Base-by-base conservation (phyloP, 345 rosid species). In the Chamaenerion angustifolium region DNA sequence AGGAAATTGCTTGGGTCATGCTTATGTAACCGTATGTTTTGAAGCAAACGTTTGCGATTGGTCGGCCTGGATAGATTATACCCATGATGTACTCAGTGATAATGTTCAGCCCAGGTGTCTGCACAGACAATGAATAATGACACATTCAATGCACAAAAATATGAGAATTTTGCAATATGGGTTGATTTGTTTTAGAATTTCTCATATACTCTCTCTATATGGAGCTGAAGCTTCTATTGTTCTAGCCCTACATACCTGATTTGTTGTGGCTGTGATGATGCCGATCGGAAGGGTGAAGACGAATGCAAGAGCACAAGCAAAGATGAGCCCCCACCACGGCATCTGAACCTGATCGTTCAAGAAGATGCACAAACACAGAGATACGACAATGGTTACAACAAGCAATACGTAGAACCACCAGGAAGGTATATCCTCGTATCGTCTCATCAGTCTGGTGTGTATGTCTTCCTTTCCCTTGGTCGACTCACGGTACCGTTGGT, bases 301-400 rank as follows among this genome's bases (percentile, higher is more conserved):
- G 45, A 88, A 85, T 37, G 97, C 97, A 71, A 85, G 70, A 9
- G 55, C 80, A 35, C 76, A 60, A 16, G 85, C 95, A 41, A 85
- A 82, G 52, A 88, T 52, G 46, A 88, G 89, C 45, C 89, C 95
- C 93, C 97, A 88, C 93, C 97, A 88, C 48, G 97, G 97, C 86
- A 88, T 75, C 59, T 85, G 93, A 51, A 88, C 81, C 61, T 88
- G 68, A 47, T 82, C 80, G 14, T 76, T 82, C 77, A 80, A 59
- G 76, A 80, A 59, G 58, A 66, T 64, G 64, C 95, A 85, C 18
- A 88, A 75, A 4, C 60, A 62, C 48, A 88, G 80, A 37, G 97
- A 75, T 42, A 66, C 71, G 11, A 52, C 64, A 16, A 88, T 41
- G 35, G 84, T 75, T 12, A 46, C 54, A 23, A 31, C 61, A 6